Evolutionary conservation across 2,329 filamentous ascomycete species (phyloP).

Genomic region (Clarireedia hainanense): DNA sequence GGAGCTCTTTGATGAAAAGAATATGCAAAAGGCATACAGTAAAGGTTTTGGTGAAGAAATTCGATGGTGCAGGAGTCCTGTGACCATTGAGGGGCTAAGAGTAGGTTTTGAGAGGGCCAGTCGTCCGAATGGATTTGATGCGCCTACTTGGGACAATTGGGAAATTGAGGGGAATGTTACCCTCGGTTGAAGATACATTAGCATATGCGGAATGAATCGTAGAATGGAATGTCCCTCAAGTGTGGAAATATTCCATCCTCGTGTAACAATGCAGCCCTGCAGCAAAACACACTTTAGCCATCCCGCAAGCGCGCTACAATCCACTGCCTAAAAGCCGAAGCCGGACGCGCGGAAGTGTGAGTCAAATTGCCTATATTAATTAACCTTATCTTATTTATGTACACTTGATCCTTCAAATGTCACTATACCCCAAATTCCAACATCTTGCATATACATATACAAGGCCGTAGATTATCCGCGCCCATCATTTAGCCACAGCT

Average conservation of each 20-base stretch:
- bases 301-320: slow-evolving; percentile 5
- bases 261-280: neutral
- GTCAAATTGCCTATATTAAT: slow-evolving; percentile 5
- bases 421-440: neutral
- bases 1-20: slow-evolving; percentile 26
- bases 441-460: neutral
- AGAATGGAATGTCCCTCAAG: neutral
- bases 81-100: slow-evolving; percentile 23
- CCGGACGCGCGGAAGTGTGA: slow-evolving; percentile 5
- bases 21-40: slow-evolving; percentile 24
- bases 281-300: neutral
- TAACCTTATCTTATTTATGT: neutral
- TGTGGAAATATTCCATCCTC: neutral
- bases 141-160: slow-evolving; percentile 36
- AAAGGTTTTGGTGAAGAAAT: slow-evolving; percentile 21
- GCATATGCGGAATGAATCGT: neutral
- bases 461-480: neutral
- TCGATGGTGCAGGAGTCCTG: slow-evolving; percentile 28
- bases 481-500: neutral
- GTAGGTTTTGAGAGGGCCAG: slow-evolving; percentile 26
- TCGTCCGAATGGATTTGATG: slow-evolving; percentile 44
- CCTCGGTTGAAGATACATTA: slow-evolving; percentile 12
- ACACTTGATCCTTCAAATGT: neutral
- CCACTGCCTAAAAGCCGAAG: slow-evolving; percentile 1
- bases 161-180: slow-evolving; percentile 21